These are phyloP conservation scores for Xylona heveae DNA, from an alignment of 495 filamentous ascomycete species.

Conservation along the genomic window DNA sequence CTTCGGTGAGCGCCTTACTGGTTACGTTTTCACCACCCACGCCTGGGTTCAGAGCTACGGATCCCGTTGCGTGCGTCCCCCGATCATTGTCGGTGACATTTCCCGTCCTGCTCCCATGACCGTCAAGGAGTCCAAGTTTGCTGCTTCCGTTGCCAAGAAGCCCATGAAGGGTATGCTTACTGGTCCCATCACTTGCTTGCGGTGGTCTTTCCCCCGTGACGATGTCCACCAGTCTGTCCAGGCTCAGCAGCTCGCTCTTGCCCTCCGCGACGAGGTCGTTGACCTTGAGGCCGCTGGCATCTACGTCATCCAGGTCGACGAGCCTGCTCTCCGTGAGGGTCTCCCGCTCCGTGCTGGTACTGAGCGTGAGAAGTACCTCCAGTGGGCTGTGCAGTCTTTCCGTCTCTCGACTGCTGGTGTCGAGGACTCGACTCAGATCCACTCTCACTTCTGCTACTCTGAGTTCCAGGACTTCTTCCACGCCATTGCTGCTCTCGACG, in stretches of 20 bases:
- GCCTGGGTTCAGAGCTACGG: slow-evolving; percentile 98
- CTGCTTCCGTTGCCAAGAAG: slow-evolving; percentile 86
- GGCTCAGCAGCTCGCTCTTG: slow-evolving; percentile 94
- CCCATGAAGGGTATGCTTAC: slow-evolving; percentile 99
- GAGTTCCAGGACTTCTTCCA: slow-evolving; percentile 99
- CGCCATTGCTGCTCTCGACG: slow-evolving; percentile 92
- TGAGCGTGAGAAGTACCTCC: slow-evolving; percentile 85
- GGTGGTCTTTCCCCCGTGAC: slow-evolving; percentile 99
- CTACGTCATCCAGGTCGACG: slow-evolving; percentile 95
- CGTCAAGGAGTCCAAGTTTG: slow-evolving; percentile 99
- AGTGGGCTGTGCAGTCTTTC: slow-evolving; percentile 96
- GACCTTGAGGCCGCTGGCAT: slow-evolving; percentile 93
- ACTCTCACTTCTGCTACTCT: slow-evolving; percentile 99
- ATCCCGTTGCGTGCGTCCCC: slow-evolving; percentile 91
- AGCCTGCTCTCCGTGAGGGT: slow-evolving; percentile 98
- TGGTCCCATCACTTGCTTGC: slow-evolving; percentile 91
- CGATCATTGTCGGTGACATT: slow-evolving; percentile 96
- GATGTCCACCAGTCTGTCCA: slow-evolving; percentile 97
- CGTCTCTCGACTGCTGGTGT: slow-evolving; percentile 82
- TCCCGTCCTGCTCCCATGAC: slow-evolving; percentile 93
- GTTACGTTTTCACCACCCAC: slow-evolving; percentile 97
- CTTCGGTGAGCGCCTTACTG: slow-evolving; percentile 91
- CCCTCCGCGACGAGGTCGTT: slow-evolving; percentile 92
- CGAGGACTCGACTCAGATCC: slow-evolving; percentile 86
- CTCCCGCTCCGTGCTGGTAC: slow-evolving; percentile 79